Percentiles rank a stretch among this genome's conserved stretches.
Evolutionary conservation across 495 filamentous ascomycete species (phyloP).

Genomic region (Terfezia claveryi): DNA sequence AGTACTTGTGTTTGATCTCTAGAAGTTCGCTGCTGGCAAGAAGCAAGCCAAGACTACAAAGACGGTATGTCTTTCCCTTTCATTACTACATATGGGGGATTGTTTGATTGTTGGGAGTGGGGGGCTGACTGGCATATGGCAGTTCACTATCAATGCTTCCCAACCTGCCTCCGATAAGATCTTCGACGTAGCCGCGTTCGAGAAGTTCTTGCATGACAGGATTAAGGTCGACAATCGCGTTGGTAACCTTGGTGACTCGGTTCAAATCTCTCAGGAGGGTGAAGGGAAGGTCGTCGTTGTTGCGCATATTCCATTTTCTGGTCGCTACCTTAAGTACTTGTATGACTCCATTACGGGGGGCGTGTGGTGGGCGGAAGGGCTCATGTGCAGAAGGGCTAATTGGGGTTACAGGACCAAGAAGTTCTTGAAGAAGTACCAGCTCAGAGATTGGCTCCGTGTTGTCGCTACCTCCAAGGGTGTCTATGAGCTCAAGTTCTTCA

Average conservation of each 20-base stretch:
- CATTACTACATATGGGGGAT: conserved; percentile 1
- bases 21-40: conserved; percentile 36
- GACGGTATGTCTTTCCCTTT: conserved; percentile 12
- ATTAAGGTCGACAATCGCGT: conserved; percentile 98
- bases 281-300: conserved; percentile 97
- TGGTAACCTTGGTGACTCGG: conserved; percentile 87
- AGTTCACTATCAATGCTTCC: conserved; percentile 98
- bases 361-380: not conserved
- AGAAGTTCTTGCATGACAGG: conserved; percentile 99
- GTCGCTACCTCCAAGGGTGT: conserved; percentile 91
- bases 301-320: conserved; percentile 92
- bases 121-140: not conserved
- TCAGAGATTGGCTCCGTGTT: conserved; percentile 98
- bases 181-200: conserved; percentile 95
- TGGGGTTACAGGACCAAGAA: conserved; percentile 68
- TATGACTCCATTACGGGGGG: conserved; percentile 27
- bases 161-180: conserved; percentile 98
- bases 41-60: conserved; percentile 41
- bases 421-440: conserved; percentile 99
- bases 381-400: not conserved
- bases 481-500: conserved; percentile 99
- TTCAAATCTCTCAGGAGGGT: conserved; percentile 69
- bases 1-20: conserved; percentile 34
- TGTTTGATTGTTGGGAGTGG: conserved; percentile 7
- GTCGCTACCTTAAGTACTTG: conserved; percentile 98